Evolutionary conservation across 2,329 filamentous ascomycete species (phyloP).

Genomic region (Myrmaecium sp.): DNA sequence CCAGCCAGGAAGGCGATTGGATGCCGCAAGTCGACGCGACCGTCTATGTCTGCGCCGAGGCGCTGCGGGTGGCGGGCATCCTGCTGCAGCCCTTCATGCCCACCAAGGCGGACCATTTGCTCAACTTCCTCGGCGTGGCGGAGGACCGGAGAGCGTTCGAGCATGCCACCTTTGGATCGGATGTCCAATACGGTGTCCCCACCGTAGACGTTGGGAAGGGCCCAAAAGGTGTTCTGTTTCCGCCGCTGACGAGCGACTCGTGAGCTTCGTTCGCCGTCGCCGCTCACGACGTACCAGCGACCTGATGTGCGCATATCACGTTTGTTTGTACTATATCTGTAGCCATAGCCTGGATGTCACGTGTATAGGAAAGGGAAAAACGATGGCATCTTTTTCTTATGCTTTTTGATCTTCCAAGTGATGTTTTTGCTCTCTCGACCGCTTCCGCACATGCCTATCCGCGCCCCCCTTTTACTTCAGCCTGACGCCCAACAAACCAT

Average conservation of each 20-base stretch:
- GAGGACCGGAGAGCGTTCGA: slow-evolving; percentile 43
- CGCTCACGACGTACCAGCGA: too few species aligned
- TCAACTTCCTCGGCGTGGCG: slow-evolving; percentile 63
- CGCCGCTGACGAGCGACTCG: slow-evolving; percentile 12
- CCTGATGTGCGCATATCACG: too few species aligned
- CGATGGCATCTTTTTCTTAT: too few species aligned
- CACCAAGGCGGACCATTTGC: slow-evolving; percentile 49
- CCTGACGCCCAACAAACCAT: too few species aligned
- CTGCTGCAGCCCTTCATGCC: slow-evolving; percentile 87
- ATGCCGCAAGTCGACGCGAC: slow-evolving; percentile 32
- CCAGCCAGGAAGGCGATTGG: slow-evolving; percentile 16
- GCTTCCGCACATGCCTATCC: too few species aligned
- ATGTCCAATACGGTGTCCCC: slow-evolving; percentile 50
- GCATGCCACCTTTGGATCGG: slow-evolving; percentile 44
- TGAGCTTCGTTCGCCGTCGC: too few species aligned
- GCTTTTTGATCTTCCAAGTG: too few species aligned
- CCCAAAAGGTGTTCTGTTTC: slow-evolving; percentile 34
- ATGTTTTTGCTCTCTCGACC: too few species aligned
- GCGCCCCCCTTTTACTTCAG: too few species aligned
- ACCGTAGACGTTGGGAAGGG: slow-evolving; percentile 24
- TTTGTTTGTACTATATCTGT: too few species aligned
- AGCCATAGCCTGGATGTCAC: too few species aligned
- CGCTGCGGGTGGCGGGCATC: slow-evolving; percentile 64
- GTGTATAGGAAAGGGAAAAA: too few species aligned
- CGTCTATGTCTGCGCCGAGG: slow-evolving; percentile 58